phyloP scores from a whole-genome alignment of 2,329 filamentous ascomycete genomes.

The Leptographium galeiforme region DNA sequence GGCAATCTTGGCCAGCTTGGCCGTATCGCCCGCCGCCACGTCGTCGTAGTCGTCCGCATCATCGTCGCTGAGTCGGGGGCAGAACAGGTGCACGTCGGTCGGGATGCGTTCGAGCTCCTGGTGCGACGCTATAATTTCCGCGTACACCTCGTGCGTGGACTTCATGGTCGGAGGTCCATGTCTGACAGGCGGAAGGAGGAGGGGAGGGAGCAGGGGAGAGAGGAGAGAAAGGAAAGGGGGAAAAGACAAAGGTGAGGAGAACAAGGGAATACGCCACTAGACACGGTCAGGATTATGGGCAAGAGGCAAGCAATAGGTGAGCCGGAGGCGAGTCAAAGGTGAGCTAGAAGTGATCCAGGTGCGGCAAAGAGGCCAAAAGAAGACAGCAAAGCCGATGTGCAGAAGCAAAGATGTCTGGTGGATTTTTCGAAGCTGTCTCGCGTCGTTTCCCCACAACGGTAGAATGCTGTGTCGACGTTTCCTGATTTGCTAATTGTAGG shows the following conservation, averaged over 20 bases:
- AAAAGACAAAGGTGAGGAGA: not conserved
- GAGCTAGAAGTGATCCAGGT: no score
- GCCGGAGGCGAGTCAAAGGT: no score
- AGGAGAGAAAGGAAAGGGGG: not conserved
- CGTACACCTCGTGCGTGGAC: slow-evolving; percentile 17
- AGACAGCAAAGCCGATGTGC: no score
- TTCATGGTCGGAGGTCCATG: slow-evolving; percentile 19
- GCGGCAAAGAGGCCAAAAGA: no score
- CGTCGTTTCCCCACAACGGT: no score
- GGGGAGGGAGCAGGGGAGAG: not conserved
- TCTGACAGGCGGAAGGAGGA: not conserved
- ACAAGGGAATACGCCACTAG: not conserved
- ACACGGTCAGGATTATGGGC: no score
- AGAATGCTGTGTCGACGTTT: no score
- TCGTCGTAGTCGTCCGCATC: slow-evolving; percentile 54
- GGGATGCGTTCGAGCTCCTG: slow-evolving; percentile 30
- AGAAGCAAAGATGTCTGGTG: no score
- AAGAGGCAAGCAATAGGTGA: no score
- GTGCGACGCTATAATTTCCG: slow-evolving; percentile 29
- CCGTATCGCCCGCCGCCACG: slow-evolving; percentile 29
- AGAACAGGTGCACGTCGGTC: slow-evolving; percentile 49
- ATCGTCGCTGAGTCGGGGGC: slow-evolving; percentile 48
- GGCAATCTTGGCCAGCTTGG: slow-evolving; percentile 42
- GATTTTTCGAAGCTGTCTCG: no score
- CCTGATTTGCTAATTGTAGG: no score